A percentile compares a stretch with the other conserved stretches of the same genome.
These are phyloP conservation scores for Brassica hybrid DNA, from an alignment of 441 rosid species.

Conservation along the genomic window DNA sequence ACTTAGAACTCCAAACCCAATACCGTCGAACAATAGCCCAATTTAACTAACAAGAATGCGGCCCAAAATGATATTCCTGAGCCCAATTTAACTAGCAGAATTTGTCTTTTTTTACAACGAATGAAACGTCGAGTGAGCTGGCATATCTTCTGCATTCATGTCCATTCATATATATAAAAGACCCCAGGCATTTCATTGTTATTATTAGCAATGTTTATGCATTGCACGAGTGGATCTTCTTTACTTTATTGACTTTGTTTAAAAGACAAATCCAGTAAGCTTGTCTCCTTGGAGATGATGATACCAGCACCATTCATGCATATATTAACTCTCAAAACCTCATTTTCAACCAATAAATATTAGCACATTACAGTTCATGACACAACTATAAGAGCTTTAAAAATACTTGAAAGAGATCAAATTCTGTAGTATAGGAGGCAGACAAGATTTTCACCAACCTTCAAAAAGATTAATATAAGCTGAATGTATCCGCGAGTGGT, in stretches of 20 bases:
- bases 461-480: neutral
- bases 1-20: no score
- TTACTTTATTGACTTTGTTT: neutral
- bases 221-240: constrained; percentile 8
- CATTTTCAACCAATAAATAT: neutral
- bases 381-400: neutral
- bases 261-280: neutral
- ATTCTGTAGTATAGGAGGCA: constrained; percentile 17
- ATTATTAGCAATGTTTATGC: no score
- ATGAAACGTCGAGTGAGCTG: no score
- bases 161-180: no score
- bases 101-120: no score
- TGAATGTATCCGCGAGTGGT: constrained; percentile 19
- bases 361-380: neutral
- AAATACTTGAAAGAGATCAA: neutral
- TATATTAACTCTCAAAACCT: neutral
- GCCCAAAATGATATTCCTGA: no score
- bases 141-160: no score
- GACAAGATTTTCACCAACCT: constrained; percentile 7
- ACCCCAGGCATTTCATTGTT: no score
- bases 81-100: no score
- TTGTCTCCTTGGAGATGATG: constrained; percentile 31
- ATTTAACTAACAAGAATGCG: no score
- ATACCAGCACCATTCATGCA: neutral
- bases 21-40: no score